Evolutionary conservation across 495 filamentous ascomycete species (phyloP).

Genomic region (Penicillium bialowiezense): DNA sequence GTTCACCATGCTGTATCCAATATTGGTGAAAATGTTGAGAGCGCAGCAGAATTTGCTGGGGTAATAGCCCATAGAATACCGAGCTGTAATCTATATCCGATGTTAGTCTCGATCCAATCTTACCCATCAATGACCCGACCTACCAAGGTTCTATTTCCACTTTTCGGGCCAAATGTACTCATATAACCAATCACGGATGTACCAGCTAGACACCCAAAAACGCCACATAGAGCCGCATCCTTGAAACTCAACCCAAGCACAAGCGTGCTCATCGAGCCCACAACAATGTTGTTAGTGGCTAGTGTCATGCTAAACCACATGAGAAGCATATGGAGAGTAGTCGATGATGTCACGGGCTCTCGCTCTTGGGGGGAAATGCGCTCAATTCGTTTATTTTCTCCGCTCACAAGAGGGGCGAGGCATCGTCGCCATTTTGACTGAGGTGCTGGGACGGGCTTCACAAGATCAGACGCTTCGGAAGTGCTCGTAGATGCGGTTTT

Average conservation of each 20-base stretch:
- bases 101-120: neutral
- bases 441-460: slow-evolving; percentile 9
- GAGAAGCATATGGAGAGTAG: slow-evolving; percentile 58
- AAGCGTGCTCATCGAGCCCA: slow-evolving; percentile 66
- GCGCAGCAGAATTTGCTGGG: slow-evolving; percentile 65
- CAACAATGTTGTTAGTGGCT: slow-evolving; percentile 67
- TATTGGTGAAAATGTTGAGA: slow-evolving; percentile 66
- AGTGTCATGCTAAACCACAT: slow-evolving; percentile 76
- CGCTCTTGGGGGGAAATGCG: slow-evolving; percentile 59
- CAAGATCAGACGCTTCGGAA: slow-evolving; percentile 12
- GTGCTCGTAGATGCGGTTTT: slow-evolving; percentile 17
- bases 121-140: slow-evolving; percentile 2
- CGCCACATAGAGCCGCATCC: slow-evolving; percentile 62
- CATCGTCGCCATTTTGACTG: slow-evolving; percentile 26
- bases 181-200: slow-evolving; percentile 63
- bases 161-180: slow-evolving; percentile 68
- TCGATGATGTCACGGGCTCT: slow-evolving; percentile 27
- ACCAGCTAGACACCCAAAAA: slow-evolving; percentile 62
- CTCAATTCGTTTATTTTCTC: slow-evolving; percentile 68
- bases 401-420: slow-evolving; percentile 41
- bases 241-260: slow-evolving; percentile 62
- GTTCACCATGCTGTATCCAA: slow-evolving; percentile 68
- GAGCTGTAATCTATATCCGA: slow-evolving; percentile 54
- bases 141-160: slow-evolving; percentile 71
- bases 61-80: slow-evolving; percentile 78